Conservation (phyloP, 805 yeast species). For the Nakazawaea ernobii region DNA sequence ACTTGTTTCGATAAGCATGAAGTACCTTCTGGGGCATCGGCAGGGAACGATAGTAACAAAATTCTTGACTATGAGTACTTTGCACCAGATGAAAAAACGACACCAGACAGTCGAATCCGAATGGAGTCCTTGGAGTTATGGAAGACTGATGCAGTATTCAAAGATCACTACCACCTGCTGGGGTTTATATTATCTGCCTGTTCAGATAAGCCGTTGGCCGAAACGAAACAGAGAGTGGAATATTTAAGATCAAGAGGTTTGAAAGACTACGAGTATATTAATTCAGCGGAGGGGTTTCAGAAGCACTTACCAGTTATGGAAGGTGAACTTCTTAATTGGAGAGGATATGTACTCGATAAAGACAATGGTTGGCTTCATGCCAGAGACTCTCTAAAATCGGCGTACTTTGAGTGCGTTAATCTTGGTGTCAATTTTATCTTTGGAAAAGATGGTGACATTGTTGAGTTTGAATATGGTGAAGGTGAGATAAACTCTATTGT, state of each 20-base stretch:
- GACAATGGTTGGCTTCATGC: constrained; percentile 28
- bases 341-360: constrained; percentile 11
- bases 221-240: constrained; percentile 7
- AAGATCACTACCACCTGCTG: constrained; percentile 21
- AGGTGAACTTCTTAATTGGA: constrained; percentile 11
- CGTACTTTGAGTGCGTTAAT: constrained; percentile 17
- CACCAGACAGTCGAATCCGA: constrained; percentile 15
- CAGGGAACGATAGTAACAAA: constrained; percentile 33
- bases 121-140: constrained; percentile 25
- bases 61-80: constrained; percentile 19
- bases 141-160: constrained; percentile 23
- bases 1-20: constrained; percentile 23
- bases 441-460: constrained; percentile 11
- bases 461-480: constrained; percentile 1
- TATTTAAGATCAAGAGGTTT: neutral
- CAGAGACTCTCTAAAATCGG: constrained; percentile 18
- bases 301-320: constrained; percentile 11
- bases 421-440: constrained; percentile 25
- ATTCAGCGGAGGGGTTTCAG: constrained; percentile 9
- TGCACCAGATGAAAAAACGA: constrained; percentile 11
- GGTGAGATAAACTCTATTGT: neutral
- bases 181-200: constrained; percentile 20
- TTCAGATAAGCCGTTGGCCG: constrained; percentile 11
- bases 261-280: constrained; percentile 10
- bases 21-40: constrained; percentile 28